Evolutionary conservation across 345 rosid species (phyloP), one percentile per base, ranked within the genome.

Genomic region (Arabidopsis arenosa): DNA sequence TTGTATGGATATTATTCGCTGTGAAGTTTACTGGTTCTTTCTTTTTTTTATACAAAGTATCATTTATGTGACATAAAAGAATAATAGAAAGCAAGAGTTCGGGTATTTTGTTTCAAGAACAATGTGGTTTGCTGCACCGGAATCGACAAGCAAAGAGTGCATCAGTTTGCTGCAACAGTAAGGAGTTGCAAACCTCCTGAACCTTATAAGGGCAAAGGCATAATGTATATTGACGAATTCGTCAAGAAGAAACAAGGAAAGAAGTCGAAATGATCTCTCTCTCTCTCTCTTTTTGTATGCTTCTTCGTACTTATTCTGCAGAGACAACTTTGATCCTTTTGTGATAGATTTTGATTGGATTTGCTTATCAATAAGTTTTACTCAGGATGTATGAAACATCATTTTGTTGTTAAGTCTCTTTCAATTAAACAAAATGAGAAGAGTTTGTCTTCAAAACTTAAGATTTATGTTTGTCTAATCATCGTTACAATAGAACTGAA

Each of bases 71-170:
- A 33, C 70, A 49, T 39, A 35, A 56, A n/a, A 59, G 66, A 58
- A 39, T 47, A 48, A 47, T 1, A 35, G 18, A 10, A 60, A 41
- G 56, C 47, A 68, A 49, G 69, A 75, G 26, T 40, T n/a, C 87
- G 90, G 0, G 93, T 92, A 51, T 92, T 92, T 63, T 92, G 97
- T 88, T 87, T 92, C 82, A 89, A 89, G 80, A 89, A 88, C 85
- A 92, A 92, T n/a, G 86, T 89, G 15, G 83, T 92, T 52, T 89
- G 96, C 84, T 92, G 97, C 83, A 87, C 93, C 0, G 96, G 97
- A 41, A 81, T 92, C 4, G 93, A 89, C 77, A 89, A 92, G 85
- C 84, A 86, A 2, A 82, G 92, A 60, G 92, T 89, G 63, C 97
- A 92, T 75, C 96, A 88, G 82, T 92, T 89, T 62, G 96, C 97